Conservation (phyloP, 805 yeast species). For the Wickerhamiella slavikovae region DNA sequence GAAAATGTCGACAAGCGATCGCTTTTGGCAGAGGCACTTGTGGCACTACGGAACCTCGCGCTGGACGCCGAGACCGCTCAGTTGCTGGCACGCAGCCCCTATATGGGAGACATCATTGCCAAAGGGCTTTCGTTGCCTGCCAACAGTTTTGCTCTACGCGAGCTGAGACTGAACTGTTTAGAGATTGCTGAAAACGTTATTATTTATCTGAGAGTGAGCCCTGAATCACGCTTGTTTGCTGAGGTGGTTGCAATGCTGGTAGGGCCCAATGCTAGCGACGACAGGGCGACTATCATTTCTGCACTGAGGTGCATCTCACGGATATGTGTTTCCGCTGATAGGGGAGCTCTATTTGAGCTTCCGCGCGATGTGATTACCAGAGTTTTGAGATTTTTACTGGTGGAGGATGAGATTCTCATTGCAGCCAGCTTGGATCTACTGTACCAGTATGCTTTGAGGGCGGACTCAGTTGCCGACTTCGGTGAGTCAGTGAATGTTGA, state of each 20-base stretch:
- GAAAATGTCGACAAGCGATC: constrained; percentile 10
- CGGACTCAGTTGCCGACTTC: constrained; percentile 24
- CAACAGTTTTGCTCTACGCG: constrained; percentile 11
- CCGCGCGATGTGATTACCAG: constrained; percentile 28
- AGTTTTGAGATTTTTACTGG: constrained; percentile 35
- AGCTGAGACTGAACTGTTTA: constrained; percentile 30
- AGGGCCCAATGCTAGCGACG: constrained; percentile 30
- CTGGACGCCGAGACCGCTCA: constrained; percentile 75
- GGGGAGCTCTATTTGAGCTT: constrained; percentile 30
- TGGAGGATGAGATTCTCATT: constrained; percentile 50
- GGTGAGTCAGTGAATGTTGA: constrained; percentile 3
- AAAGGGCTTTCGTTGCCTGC: constrained; percentile 15
- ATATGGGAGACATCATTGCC: constrained; percentile 28
- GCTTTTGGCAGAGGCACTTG: constrained; percentile 27
- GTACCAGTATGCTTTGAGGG: constrained; percentile 56
- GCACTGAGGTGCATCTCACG: constrained; percentile 62
- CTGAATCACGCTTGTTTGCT: constrained; percentile 47
- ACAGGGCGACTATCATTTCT: constrained; percentile 48
- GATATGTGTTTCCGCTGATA: constrained; percentile 43
- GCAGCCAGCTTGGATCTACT: constrained; percentile 62
- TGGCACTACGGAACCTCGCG: constrained; percentile 59
- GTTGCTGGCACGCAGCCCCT: constrained; percentile 35
- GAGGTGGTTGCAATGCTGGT: constrained; percentile 29
- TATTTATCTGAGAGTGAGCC: constrained; percentile 60
- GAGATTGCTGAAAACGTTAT: constrained; percentile 74